phyloP scores from a whole-genome alignment of 2,329 filamentous ascomycete species.

The Zelopaecilomyces penicillatus region DNA sequence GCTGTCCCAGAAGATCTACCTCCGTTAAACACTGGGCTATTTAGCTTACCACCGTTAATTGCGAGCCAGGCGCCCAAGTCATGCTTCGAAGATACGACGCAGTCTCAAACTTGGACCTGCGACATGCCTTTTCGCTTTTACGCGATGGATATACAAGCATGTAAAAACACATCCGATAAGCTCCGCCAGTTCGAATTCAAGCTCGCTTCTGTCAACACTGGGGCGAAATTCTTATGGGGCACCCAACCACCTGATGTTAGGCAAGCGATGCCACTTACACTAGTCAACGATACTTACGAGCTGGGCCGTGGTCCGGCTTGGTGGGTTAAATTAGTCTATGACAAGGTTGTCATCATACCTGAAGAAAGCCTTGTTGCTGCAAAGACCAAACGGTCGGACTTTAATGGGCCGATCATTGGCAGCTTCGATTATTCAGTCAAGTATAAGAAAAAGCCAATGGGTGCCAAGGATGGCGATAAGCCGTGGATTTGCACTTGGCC shows the following conservation, averaged over 20 bases:
- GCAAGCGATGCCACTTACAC: constrained; percentile 28
- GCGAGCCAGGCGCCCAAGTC: constrained; percentile 40
- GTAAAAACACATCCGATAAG: no score
- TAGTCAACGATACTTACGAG: constrained; percentile 46
- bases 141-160: constrained; percentile 29
- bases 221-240: constrained; percentile 41
- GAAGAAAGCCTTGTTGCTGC: constrained; percentile 29
- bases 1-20: constrained; percentile 43
- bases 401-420: constrained; percentile 9
- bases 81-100: constrained; percentile 48
- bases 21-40: constrained; percentile 47
- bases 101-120: constrained; percentile 57
- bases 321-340: constrained; percentile 42
- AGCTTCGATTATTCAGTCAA: constrained; percentile 17
- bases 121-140: constrained; percentile 40
- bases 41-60: constrained; percentile 44
- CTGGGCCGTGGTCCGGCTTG: constrained; percentile 43
- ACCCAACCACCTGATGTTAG: constrained; percentile 41
- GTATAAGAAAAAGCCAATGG: constrained; percentile 14
- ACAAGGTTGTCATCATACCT: constrained; percentile 48
- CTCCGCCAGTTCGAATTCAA: constrained; percentile 17
- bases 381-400: constrained; percentile 19
- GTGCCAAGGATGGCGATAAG: constrained; percentile 37
- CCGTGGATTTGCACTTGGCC: constrained; percentile 55
- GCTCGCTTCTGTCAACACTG: constrained; percentile 28